phyloP scores from a whole-genome alignment of 257 asterid species.

The Hygrophila difformis region DNA sequence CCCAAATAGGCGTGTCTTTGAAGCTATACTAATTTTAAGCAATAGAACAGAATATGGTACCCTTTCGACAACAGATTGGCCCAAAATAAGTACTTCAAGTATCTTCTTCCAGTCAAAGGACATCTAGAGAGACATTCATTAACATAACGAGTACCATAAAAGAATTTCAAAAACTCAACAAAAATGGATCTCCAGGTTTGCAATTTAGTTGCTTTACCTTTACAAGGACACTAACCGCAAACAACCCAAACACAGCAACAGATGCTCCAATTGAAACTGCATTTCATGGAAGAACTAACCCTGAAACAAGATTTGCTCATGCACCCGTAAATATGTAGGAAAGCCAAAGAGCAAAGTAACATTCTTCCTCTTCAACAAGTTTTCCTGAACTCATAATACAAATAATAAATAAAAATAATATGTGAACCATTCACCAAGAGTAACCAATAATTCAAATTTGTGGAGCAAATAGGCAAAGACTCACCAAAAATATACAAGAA shows the following conservation, averaged over 20 bases:
- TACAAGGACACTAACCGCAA: constrained; percentile 90
- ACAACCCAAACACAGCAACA: constrained; percentile 96
- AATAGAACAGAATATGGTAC: too few relatives aligned
- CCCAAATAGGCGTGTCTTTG: too few relatives aligned
- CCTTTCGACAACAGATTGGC: constrained; percentile 94
- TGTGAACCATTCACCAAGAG: constrained; percentile 7
- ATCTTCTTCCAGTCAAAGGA: constrained; percentile 99
- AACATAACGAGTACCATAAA: constrained; percentile 5
- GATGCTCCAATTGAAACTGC: constrained; percentile 95
- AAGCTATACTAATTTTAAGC: too few relatives aligned
- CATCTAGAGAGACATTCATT: constrained; percentile 44
- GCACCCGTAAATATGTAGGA: constrained; percentile 89
- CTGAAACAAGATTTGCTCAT: constrained; percentile 92
- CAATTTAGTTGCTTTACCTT: constrained; percentile 33
- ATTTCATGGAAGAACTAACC: constrained; percentile 90
- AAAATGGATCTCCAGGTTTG: constrained; percentile 9
- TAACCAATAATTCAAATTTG: not conserved
- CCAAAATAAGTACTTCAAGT: constrained; percentile 86
- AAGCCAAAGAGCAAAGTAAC: constrained; percentile 86
- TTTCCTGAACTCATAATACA: constrained; percentile 47
- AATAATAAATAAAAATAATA: too few relatives aligned
- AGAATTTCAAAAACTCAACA: constrained; percentile 7
- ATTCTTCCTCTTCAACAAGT: constrained; percentile 98
- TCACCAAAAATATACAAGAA: constrained; percentile 95
- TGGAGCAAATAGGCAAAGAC: constrained; percentile 16